phyloP scores from a whole-genome alignment of 805 yeast species.

The Debaryomyces maramus region DNA sequence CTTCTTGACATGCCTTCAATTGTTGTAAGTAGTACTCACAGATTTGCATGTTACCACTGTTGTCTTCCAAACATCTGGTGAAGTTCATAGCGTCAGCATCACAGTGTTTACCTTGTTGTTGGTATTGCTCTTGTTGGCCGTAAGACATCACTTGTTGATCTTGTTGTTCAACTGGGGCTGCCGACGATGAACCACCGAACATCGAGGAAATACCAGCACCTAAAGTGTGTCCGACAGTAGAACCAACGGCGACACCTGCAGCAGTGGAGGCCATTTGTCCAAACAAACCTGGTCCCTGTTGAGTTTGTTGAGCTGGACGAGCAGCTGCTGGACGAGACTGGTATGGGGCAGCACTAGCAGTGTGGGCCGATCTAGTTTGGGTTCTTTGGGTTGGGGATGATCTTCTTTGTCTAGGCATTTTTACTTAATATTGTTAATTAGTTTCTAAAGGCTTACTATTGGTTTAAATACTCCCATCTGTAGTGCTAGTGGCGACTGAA shows the following conservation, averaged over 20 bases:
- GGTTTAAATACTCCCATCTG: not conserved
- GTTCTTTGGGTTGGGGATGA: slow-evolving; percentile 48
- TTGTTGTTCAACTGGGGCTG: slow-evolving; percentile 50
- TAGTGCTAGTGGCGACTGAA: slow-evolving; percentile 7
- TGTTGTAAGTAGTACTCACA: slow-evolving; percentile 97
- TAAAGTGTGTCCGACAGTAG: slow-evolving; percentile 93
- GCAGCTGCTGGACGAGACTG: slow-evolving; percentile 47
- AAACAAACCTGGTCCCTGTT: slow-evolving; percentile 79
- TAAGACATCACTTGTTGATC: slow-evolving; percentile 47
- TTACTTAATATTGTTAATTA: slow-evolving; percentile 6
- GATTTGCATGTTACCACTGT: slow-evolving; percentile 92
- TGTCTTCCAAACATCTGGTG: slow-evolving; percentile 93
- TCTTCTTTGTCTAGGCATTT: slow-evolving; percentile 55
- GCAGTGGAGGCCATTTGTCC: slow-evolving; percentile 99
- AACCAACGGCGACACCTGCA: slow-evolving; percentile 99
- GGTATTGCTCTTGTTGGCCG: slow-evolving; percentile 35
- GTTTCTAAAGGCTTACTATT: not conserved
- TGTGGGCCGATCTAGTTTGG: slow-evolving; percentile 70
- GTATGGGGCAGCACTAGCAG: slow-evolving; percentile 62
- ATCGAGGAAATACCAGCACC: slow-evolving; percentile 92
- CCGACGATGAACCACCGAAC: slow-evolving; percentile 77
- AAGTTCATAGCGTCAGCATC: slow-evolving; percentile 92
- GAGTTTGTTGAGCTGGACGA: slow-evolving; percentile 37
- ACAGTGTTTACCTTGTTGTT: slow-evolving; percentile 59
- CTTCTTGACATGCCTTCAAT: slow-evolving; percentile 96